Conservation (phyloP, 257 asterid genomes). For the Paraleonurus japonicus region DNA sequence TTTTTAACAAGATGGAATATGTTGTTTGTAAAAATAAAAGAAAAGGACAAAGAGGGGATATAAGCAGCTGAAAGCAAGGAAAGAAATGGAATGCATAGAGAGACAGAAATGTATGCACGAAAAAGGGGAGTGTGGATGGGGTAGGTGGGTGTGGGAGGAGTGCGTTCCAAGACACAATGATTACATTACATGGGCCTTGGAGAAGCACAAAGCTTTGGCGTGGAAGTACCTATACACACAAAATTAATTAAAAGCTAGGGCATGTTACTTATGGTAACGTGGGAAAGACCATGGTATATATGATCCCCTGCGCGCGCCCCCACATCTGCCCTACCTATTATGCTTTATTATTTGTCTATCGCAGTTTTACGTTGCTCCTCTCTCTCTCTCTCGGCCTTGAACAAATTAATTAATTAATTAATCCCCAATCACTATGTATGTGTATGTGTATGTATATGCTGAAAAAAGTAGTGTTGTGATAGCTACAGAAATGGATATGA, state of each 20-base stretch:
- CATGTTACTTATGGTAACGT: constrained; percentile 27
- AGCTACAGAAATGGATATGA: constrained; percentile 36
- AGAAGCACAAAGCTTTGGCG: constrained; percentile 61
- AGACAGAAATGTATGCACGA: too few species aligned
- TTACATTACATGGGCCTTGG: constrained; percentile 69
- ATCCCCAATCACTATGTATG: constrained; percentile 29
- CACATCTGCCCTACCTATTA: too few species aligned
- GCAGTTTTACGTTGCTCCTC: too few species aligned
- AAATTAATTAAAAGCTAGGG: too few species aligned
- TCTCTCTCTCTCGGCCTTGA: constrained; percentile 26
- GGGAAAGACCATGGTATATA: constrained; percentile 19
- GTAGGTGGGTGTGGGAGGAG: constrained; percentile 38
- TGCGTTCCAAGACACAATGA: constrained; percentile 83
- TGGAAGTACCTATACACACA: constrained; percentile 52
- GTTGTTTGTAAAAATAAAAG: too few species aligned
- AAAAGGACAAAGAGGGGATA: too few species aligned
- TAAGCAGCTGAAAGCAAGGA: too few species aligned
- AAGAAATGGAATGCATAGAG: too few species aligned
- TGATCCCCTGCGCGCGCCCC: too few species aligned
- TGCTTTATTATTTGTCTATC: constrained; percentile 23
- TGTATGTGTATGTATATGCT: neutral
- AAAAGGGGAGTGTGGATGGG: too few species aligned
- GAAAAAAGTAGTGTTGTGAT: constrained; percentile 14
- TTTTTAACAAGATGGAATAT: too few species aligned
- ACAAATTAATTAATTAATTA: neutral